Base-by-base conservation (phyloP, 2,329 filamentous ascomycete genomes). In the Colletotrichum gigasporum region DNA sequence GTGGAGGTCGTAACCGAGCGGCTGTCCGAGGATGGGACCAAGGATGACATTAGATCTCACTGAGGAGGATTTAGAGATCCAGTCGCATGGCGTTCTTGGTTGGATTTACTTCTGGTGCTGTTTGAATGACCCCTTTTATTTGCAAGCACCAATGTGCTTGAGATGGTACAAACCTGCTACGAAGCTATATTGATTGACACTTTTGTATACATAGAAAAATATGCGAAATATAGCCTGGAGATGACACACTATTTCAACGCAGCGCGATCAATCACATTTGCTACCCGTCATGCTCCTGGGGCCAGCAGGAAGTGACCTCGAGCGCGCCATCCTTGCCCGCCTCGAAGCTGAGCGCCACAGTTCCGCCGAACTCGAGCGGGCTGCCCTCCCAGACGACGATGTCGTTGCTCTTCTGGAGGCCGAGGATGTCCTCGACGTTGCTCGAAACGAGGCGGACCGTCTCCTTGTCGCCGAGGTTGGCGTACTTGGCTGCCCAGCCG, bases 301-400 rank as follows among this genome's bases (percentile, higher is more conserved):
- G 63, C 63, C 63, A 79, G 61, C 78, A 80, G 14, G 69, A 68
- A 4, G 71, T 69, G 34, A 76, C 64, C 55, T 73, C 71, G 50
- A 75, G 66, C 16, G 18, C 47, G n/a, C 56, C 62, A 11, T 65
- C 16, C 42, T 72, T 70, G 10, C 69, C 70, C 5, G 67, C 70
- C 35, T 74, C 71, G 59, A 80, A 72, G n/a, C 71, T 71, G 16
- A 81, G 41, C 6, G 76, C 76, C 30, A 79, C 78, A 37, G 74
- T 79, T 1, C 74, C 79, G 3, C 78, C 77, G 51, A 74, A 78
- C 59, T 77, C 71, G 41, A 82, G 66, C 18, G 80, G 80, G 68
- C 75, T 74, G 5, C 79, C 79, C 67, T 82, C 80, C 70, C 74
- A 82, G 14, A 82, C 63, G 9, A 82, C 80, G 42, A 81, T 69